Evolutionary conservation across 2,329 filamentous ascomycete genomes (phyloP).

Genomic region (Thielaviopsis punctulata): DNA sequence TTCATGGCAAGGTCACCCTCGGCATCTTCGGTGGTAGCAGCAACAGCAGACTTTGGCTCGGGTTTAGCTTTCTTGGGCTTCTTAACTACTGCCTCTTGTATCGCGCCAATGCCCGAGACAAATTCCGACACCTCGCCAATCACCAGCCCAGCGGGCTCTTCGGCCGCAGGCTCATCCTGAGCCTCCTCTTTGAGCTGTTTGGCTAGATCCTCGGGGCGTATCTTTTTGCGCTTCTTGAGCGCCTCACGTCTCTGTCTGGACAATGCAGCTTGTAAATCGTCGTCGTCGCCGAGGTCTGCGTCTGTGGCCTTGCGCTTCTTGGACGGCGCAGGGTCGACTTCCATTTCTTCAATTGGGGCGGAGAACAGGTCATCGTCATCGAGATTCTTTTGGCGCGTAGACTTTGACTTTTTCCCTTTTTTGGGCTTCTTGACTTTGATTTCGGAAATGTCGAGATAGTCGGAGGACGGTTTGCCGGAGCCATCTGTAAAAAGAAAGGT

Average conservation of each 20-base stretch:
- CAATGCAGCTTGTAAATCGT: constrained; percentile 75
- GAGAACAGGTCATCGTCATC: constrained; percentile 46
- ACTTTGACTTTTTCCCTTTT: constrained; percentile 76
- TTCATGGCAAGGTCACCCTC: constrained; percentile 22
- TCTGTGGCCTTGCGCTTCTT: constrained; percentile 51
- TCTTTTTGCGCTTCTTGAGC: constrained; percentile 81
- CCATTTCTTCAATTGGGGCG: constrained; percentile 39
- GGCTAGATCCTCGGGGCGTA: constrained; percentile 72
- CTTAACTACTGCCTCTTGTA: constrained; percentile 36
- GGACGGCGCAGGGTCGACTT: constrained; percentile 41
- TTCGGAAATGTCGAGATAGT: constrained; percentile 74
- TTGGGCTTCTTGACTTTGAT: constrained; percentile 92
- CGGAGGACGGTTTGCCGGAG: constrained; percentile 37
- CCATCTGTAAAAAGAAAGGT: constrained; percentile 1
- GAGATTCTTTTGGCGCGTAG: constrained; percentile 50
- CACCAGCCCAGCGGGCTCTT: constrained; percentile 46
- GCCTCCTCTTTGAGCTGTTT: constrained; percentile 54
- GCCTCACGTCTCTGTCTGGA: constrained; percentile 68
- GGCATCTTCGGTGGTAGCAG: constrained; percentile 27
- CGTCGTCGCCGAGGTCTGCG: constrained; percentile 67
- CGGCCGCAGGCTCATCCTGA: constrained; percentile 27
- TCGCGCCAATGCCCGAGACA: constrained; percentile 65
- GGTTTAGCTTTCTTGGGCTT: constrained; percentile 30
- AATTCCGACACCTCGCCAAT: constrained; percentile 95
- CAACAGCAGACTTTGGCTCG: constrained; percentile 19